These are phyloP conservation scores for Ehretia macrophylla DNA, from an alignment of 257 asterid genomes.

Conservation along the genomic window DNA sequence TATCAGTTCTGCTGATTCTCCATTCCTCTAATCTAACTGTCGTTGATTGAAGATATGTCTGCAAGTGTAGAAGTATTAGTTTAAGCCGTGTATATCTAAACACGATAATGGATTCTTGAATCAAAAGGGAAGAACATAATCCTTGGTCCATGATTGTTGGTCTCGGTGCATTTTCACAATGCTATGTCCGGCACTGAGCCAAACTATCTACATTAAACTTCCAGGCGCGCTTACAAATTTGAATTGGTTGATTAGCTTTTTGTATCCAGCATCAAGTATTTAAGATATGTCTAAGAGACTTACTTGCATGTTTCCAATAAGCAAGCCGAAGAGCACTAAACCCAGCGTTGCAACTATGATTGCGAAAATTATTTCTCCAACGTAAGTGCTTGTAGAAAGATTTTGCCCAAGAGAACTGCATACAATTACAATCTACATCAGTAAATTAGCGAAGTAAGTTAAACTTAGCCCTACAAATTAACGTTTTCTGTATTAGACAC, in stretches of 20 bases:
- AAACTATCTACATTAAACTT: too few species aligned
- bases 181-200: too few species aligned
- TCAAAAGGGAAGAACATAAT: too few species aligned
- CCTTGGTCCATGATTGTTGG: too few species aligned
- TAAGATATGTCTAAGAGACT: conserved; percentile 14
- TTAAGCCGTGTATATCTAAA: not conserved
- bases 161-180: too few species aligned
- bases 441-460: too few species aligned
- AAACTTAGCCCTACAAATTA: not conserved
- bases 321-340: conserved; percentile 84
- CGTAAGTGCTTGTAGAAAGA: conserved; percentile 69
- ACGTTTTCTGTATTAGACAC: too few species aligned
- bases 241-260: too few species aligned
- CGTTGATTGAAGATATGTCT: conserved; percentile 95
- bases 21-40: conserved; percentile 91
- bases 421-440: not conserved
- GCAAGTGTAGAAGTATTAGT: conserved; percentile 19
- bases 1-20: conserved; percentile 84
- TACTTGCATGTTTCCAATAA: conserved; percentile 95
- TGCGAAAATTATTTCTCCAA: conserved; percentile 80
- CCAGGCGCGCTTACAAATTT: too few species aligned
- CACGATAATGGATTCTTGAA: not conserved
- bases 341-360: conserved; percentile 74
- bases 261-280: too few species aligned
- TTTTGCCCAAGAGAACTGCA: conserved; percentile 88